Evolutionary conservation across 140 eudicot genomes (phyloP).

Genomic region (Ambrosia hybrid): DNA sequence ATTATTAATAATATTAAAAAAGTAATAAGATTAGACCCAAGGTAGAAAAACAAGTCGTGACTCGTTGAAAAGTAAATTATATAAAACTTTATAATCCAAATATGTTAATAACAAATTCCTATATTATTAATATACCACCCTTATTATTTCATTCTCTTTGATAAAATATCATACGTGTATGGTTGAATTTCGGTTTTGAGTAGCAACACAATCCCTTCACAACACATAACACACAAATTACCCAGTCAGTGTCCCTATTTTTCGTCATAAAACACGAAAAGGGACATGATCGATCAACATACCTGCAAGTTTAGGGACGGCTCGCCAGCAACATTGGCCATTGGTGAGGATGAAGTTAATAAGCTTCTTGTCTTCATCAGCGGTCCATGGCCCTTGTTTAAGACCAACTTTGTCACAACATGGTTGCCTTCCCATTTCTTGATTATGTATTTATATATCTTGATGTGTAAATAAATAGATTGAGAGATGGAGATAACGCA

Average conservation of each 20-base stretch:
- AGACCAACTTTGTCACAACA: constrained; percentile 84
- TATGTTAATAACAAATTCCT: background rate
- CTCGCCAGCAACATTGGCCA: constrained; percentile 94
- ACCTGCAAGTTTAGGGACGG: constrained; percentile 91
- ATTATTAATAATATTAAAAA: too few relatives aligned
- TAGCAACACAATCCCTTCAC: background rate
- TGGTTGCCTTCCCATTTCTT: constrained; percentile 79
- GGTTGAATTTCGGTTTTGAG: too few relatives aligned
- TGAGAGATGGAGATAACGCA: constrained; percentile 26
- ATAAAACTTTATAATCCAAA: background rate
- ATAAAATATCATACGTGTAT: too few relatives aligned
- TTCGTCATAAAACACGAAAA: background rate
- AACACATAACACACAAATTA: background rate
- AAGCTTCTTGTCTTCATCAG: constrained; percentile 80
- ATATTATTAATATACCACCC: background rate
- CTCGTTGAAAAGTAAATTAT: background rate
- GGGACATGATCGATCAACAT: background rate
- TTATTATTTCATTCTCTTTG: too few relatives aligned
- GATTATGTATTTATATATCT: background rate
- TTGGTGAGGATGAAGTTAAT: constrained; percentile 69
- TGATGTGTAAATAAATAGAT: background rate
- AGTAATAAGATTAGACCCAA: background rate
- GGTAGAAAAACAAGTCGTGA: background rate
- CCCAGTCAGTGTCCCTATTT: background rate
- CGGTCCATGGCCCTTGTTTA: constrained; percentile 85